These are phyloP conservation scores for Clathrospora elynae DNA, from an alignment of 2,329 filamentous ascomycete genomes.

Conservation along the genomic window DNA sequence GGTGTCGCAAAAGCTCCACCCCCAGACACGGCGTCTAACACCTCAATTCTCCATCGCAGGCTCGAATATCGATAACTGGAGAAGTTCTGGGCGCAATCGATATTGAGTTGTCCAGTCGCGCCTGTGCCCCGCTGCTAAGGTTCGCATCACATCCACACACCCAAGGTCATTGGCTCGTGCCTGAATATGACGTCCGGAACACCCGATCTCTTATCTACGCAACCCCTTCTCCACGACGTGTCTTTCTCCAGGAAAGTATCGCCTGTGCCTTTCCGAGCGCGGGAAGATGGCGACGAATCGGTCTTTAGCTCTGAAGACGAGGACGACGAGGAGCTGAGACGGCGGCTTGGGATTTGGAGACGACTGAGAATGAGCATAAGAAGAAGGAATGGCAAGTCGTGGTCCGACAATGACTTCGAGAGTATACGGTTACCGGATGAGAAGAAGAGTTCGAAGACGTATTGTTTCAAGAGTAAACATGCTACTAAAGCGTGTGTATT, in stretches of 20 bases:
- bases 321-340: slow-evolving; percentile 21
- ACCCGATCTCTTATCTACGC: slow-evolving; percentile 19
- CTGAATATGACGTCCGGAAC: slow-evolving; percentile 30
- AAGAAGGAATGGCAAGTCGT: slow-evolving; percentile 27
- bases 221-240: slow-evolving; percentile 32
- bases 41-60: slow-evolving; percentile 1
- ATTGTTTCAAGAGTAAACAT: slow-evolving; percentile 27
- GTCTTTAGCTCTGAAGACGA: slow-evolving; percentile 24
- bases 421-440: slow-evolving; percentile 23
- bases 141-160: slow-evolving; percentile 7
- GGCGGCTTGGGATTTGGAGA: slow-evolving; percentile 27
- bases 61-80: neutral
- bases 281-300: slow-evolving; percentile 36
- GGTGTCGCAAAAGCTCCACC: too few relatives aligned
- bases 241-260: slow-evolving; percentile 19
- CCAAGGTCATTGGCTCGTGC: slow-evolving; percentile 36
- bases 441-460: slow-evolving; percentile 24
- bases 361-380: slow-evolving; percentile 39
- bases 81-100: slow-evolving; percentile 3
- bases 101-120: slow-evolving; percentile 6
- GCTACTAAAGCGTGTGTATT: slow-evolving; percentile 25
- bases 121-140: slow-evolving; percentile 9
- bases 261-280: slow-evolving; percentile 22
- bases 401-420: slow-evolving; percentile 16
- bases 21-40: neutral